phyloP scores from a whole-genome alignment of 2,329 filamentous ascomycete species.

The Phaeomoniella chlamydospora region DNA sequence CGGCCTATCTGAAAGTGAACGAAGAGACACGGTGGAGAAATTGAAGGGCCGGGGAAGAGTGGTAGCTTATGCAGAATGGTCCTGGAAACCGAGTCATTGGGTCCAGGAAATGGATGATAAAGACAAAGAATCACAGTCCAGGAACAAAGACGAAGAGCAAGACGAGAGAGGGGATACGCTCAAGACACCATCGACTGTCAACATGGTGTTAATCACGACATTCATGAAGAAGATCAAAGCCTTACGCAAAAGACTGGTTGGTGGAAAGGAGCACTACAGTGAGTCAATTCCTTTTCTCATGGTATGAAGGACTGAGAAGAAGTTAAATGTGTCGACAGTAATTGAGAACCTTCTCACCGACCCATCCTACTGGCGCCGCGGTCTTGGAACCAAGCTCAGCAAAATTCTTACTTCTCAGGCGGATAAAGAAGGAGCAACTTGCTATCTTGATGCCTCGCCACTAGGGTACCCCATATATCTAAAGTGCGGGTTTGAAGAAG shows the following conservation, averaged over 20 bases:
- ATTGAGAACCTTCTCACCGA: background rate
- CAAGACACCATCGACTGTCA: background rate
- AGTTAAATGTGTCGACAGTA: background rate
- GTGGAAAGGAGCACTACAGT: background rate
- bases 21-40: no score
- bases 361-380: background rate
- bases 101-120: slow-evolving; percentile 1
- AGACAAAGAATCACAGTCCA: background rate
- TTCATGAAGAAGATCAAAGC: background rate
- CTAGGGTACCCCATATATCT: background rate
- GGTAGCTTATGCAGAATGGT: background rate
- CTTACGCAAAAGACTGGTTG: background rate
- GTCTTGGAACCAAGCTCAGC: background rate
- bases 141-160: background rate
- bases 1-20: no score
- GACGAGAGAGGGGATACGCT: background rate
- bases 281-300: no score
- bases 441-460: background rate
- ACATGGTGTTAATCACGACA: background rate
- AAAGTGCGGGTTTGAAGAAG: background rate
- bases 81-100: background rate
- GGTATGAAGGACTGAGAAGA: background rate
- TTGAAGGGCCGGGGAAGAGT: background rate
- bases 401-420: background rate
- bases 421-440: background rate